Evolutionary conservation across 2,329 filamentous ascomycete genomes (phyloP), one percentile per base, ranked within the genome.

Genomic region (Xylaria sp.): DNA sequence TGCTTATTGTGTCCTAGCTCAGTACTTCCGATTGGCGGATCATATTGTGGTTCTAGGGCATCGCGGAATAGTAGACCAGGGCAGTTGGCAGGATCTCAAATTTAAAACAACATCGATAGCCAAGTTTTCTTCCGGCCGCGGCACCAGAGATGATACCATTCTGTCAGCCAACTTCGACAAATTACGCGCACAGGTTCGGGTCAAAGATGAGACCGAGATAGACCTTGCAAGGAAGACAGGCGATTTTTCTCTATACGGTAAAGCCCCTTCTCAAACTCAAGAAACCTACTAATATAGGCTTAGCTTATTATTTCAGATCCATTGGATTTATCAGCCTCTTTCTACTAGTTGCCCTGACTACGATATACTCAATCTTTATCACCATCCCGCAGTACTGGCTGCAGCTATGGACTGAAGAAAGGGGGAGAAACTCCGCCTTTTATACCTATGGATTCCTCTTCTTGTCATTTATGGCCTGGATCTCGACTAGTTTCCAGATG

Each of bases 1-100:
- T 23, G 35, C 56, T 51, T 37, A 60, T 21, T n/a, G 23, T 17
- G 4, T 15, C 28, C 28, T 31, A 73, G 75, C 72, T 2, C 70
- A 75, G 31, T 72, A 78, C 53, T 78, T 82, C 12, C 69, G 74
- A 17, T 63, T 78, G 5, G 78, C 77, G 8, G 79, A 83, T 66
- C 71, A 79, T 5, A 70, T 83, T 11, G 64, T 83, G 15, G 69
- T 79, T 3, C 73, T 83, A 1, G 73, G 74, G 43, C 47, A 74
- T 47, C 73, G 73, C 1, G 69, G 65, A 0, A 74, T 82, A 7
- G 60, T 67, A 8, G 75, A 80, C 28, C 77, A 79, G 64, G 80
- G 80, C 1, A 64, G 62, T 11, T 82, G 79, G 71, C 70, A 75
- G 5, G 69, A 74, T 2, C 67, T 82, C 14, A 73, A 74, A 45